Evolutionary conservation across 2,329 filamentous ascomycete species (phyloP), one percentile per base, ranked within the genome.

Genomic region (Botrytis elliptica): DNA sequence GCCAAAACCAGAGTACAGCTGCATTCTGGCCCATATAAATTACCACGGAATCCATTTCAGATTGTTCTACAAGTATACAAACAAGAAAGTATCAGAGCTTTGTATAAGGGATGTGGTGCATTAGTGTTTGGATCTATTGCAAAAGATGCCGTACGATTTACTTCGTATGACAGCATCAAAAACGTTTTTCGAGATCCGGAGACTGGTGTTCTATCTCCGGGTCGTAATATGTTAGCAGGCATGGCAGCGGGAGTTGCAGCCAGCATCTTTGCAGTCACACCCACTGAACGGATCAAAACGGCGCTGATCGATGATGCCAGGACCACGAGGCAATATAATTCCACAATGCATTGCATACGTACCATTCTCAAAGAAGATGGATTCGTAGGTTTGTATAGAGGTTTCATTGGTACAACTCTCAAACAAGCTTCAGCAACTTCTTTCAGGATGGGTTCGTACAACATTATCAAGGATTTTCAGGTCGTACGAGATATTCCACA

Each of bases 271-370:
- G 89, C 89, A 1, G 90, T 92, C 1, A 92, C 90, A 3, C 90
- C 90, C 0, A 91, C 89, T 0, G 90, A 92, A 78, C 85, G 90
- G 25, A 88, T 92, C 78, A 92, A 92, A 80, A 92, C 90, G 1
- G 89, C 89, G 0, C 79, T 92, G 77, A 80, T 83, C 71, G 81
- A 79, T 49, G 76, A 80, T 73, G 75, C 76, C 14, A 57, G 75
- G 29, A 42, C 62, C 4, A 70, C 60, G 4, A 79, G 77, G 49
- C 76, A 78, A 0, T 83, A 81, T 71, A 78, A 73, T 10, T 79
- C 79, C 8, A 81, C 81, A 0, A 73, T 79, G 10, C 81, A 84
- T 59, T 82, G 81, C 2, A 74, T 84, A 0, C 74, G 77, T 0
- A 75, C 76, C 7, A 82, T 86, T 25, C 16, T 85, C 0, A 77